Conservation (phyloP, 2,329 filamentous ascomycete species). For the Phialophora expanda region DNA sequence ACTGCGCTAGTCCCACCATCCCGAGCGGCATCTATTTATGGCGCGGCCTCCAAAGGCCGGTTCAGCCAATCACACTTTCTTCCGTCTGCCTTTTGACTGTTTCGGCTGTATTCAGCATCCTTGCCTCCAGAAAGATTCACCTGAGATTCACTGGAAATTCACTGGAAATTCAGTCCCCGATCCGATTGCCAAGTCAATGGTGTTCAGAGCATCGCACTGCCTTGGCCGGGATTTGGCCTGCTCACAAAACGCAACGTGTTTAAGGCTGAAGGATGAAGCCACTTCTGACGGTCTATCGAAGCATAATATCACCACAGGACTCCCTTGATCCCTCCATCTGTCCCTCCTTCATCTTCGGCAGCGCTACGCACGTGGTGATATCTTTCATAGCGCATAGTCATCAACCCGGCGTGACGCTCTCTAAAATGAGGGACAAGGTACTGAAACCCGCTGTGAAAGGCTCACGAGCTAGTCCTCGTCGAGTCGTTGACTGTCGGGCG, state of each 20-base stretch:
- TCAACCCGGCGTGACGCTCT: slow-evolving; percentile 12
- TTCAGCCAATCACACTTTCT: not conserved
- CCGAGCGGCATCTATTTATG: not conserved
- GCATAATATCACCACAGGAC: not conserved
- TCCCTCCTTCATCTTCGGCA: slow-evolving; percentile 3
- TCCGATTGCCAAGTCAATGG: slow-evolving; percentile 17
- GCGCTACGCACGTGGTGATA: slow-evolving; percentile 10
- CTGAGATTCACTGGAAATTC: not conserved
- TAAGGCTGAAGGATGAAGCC: slow-evolving; percentile 17
- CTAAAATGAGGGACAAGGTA: slow-evolving; percentile 2
- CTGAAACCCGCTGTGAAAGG: not conserved
- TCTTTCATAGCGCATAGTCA: not conserved
- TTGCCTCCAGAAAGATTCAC: not conserved
- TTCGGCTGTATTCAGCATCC: not conserved
- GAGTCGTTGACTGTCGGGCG: not conserved
- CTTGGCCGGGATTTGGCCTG: not conserved
- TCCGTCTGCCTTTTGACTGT: not conserved
- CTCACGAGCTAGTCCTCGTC: not conserved
- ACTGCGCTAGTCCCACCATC: not conserved
- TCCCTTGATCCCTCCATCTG: not conserved
- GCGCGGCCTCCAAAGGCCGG: not conserved
- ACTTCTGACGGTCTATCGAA: not conserved
- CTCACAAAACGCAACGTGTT: slow-evolving; percentile 12
- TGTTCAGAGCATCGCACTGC: not conserved
- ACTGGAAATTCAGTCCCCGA: not conserved